Evolutionary conservation across 106 monocot species (phyloP).

Genomic region (Acanthochlamys bracteata): DNA sequence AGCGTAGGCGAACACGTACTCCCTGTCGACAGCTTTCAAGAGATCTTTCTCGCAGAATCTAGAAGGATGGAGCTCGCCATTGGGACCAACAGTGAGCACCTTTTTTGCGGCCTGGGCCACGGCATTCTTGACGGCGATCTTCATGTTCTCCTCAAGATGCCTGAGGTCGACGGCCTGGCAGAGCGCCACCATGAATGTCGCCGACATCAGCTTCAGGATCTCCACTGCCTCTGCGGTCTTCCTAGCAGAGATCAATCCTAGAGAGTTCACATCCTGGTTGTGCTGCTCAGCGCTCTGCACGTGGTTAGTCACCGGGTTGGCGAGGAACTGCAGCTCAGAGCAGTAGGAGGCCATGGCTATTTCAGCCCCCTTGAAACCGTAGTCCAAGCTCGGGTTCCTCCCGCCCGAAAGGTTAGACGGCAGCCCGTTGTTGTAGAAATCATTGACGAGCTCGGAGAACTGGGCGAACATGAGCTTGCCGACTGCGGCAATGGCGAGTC

Average conservation of each 20-base stretch:
- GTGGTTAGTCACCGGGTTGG: constrained; percentile 61
- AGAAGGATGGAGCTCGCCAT: constrained; percentile 36
- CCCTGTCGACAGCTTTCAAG: constrained; percentile 26
- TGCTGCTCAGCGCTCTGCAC: constrained; percentile 74
- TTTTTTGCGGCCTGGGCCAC: constrained; percentile 36
- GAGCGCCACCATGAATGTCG: constrained; percentile 30
- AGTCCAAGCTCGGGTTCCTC: constrained; percentile 39
- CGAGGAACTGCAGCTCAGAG: constrained; percentile 59
- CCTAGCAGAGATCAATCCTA: constrained; percentile 51
- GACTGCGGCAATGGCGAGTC: constrained; percentile 44
- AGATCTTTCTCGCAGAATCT: constrained; percentile 51
- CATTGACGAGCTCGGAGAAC: constrained; percentile 67
- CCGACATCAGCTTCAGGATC: constrained; percentile 51
- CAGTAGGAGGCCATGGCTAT: constrained; percentile 73
- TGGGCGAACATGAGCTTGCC: constrained; percentile 82
- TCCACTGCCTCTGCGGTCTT: constrained; percentile 61
- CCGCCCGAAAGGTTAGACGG: constrained; percentile 36
- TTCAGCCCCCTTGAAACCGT: constrained; percentile 63
- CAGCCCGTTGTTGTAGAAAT: constrained; percentile 50
- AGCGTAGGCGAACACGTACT: constrained; percentile 35
- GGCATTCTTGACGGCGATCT: constrained; percentile 28
- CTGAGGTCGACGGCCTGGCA: constrained; percentile 38
- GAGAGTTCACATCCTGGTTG: constrained; percentile 69
- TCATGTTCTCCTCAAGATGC: constrained; percentile 44
- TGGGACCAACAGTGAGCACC: constrained; percentile 22